phyloP scores from a whole-genome alignment of 2,329 filamentous ascomycete species.

The Trichoderma endophyticum region DNA sequence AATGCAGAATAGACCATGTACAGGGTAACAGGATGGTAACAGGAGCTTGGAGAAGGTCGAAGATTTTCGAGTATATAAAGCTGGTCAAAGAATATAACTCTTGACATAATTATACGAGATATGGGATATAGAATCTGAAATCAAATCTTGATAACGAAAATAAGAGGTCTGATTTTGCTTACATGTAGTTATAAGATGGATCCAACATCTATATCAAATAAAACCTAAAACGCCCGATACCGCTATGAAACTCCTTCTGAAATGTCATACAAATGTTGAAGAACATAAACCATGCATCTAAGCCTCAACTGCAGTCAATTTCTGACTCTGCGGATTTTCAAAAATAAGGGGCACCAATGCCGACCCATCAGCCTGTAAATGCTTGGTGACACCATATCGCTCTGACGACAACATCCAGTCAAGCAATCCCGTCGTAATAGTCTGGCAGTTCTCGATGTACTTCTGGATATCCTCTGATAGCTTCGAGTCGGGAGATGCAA shows the following conservation, averaged over 20 bases:
- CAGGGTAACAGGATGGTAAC: not conserved
- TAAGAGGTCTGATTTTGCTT: not conserved
- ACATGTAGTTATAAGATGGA: not conserved
- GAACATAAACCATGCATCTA: not conserved
- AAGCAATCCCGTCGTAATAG: not conserved
- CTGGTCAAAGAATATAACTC: no score
- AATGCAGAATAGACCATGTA: no score
- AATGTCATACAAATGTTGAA: not conserved
- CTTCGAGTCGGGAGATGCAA: not conserved
- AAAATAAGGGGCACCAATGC: not conserved
- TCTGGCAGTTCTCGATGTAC: not conserved
- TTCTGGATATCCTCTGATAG: not conserved
- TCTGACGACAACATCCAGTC: conserved; percentile 7
- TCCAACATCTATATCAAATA: not conserved
- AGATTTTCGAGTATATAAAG: not conserved
- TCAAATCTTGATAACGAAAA: not conserved
- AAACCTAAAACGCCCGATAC: not conserved
- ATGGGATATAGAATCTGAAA: not conserved
- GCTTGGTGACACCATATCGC: not conserved
- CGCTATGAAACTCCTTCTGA: not conserved
- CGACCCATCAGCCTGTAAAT: not conserved
- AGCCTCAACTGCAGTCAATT: not conserved
- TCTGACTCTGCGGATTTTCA: not conserved
- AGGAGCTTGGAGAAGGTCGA: not conserved
- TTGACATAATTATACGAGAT: not conserved